Evolutionary conservation across 2,329 filamentous ascomycete genomes (phyloP), one percentile per base, ranked within the genome.

Genomic region (Verticillium longisporum): DNA sequence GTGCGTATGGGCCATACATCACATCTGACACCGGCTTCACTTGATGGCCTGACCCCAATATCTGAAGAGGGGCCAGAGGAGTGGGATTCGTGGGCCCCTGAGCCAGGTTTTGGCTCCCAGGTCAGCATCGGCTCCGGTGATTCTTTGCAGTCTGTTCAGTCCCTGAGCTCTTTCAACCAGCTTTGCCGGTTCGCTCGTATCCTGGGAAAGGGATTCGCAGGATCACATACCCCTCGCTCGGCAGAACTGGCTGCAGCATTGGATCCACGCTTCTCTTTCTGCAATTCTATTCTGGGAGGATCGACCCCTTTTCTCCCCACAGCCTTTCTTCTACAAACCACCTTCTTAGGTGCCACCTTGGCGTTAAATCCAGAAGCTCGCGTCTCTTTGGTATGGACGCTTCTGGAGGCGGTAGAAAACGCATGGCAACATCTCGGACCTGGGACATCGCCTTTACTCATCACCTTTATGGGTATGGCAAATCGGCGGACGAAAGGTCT

Each of bases 31-130:
- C 75, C 77, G 14, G 80, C 84, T 58, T 70, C 84, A 32, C 71
- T 76, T n/a, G 71, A 73, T 41, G 69, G 71, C 58, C 62, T 79
- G 34, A 80, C 80, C 10, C 71, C 74, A 2, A 74, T 89, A 2
- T 78, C 84, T 32, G 87, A 90, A 70, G 86, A 89, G 66, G 87
- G 87, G 1, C 74, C 88, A 21, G 89, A 91, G 68, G 88, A 91
- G 73, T 91, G 88, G 88, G 85, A 89, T 65, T 85, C 87, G 1
- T 92, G 89, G 89, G 78, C 79, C 18, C 83, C 86, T 32, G 78
- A 78, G 62, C 66, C 70, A 4, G 75, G 72, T 3, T 77, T 78
- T 57, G 74, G 75, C 4, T 55, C 62, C 57, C 55, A 58, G 15
- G 33, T 61, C 45, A 26, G 18, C 18, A 18, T 53, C 18, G 45